Base-by-base conservation (phyloP, 2,329 filamentous ascomycete species). In the Cladophialophora bantiana region DNA sequence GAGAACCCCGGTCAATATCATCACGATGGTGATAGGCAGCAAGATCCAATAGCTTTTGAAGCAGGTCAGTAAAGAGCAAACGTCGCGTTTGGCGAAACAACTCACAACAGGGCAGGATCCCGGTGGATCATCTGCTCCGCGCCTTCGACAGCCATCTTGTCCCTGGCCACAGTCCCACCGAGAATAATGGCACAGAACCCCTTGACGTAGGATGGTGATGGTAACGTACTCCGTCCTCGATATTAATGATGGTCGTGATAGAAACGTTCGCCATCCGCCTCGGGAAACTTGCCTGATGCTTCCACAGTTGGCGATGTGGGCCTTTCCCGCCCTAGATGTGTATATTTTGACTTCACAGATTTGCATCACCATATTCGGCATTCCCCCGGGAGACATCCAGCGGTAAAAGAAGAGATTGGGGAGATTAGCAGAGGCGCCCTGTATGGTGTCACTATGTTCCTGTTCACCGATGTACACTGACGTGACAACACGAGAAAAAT, bases 51-150 rank as follows among this genome's bases (percentile, higher is more conserved):
- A 98, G 83, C 95, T 99, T 59, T 42, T 31, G 18, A 40, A 38
- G 32, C 64, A 65, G 53, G 57, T 57, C 40, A 63, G 54, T 64
- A 34, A n/a, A 50, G 34, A 63, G 60, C 32, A 34, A 36, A 55
- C 35, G 40, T 13, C 20, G 31, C 38, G 13, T 40, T 55, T 40
- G 26, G 4, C 32, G 15, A 38, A 10, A 13, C 54, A 61, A 80
- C 92, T 77, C 84, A 98, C 95, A 99, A 97, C 72, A 99, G 85
- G 82, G 97, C 94, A 76, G 95, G 94, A 90, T 99, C 96, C 87
- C 95, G 83, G 83, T 96, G 91, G 87, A 99, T 97, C 84, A 93
- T 95, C 85, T 99, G 95, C 74, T 92, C 90, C 72, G 91, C 87
- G 72, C 90, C 85, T 83, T 95, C 79, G 65, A 80, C 89, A 74